Conservation (phyloP, 176 grass and related monocot genomes). For the Aegilops bicornis region DNA sequence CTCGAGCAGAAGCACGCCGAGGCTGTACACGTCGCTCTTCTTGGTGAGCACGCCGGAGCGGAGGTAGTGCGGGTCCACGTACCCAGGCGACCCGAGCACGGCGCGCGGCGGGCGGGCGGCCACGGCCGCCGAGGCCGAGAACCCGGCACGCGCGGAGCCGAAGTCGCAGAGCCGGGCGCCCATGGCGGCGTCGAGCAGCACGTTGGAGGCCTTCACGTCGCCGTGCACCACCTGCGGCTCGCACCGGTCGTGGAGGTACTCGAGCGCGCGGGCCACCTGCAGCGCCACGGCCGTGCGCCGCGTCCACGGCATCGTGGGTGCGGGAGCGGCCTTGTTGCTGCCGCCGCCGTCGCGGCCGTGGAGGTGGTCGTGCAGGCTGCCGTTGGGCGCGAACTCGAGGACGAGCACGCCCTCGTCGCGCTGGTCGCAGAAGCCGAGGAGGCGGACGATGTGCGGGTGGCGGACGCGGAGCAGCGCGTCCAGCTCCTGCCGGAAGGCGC, state of each 20-base stretch:
- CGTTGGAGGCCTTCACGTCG: constrained; percentile 84
- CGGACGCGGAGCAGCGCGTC: constrained; percentile 74
- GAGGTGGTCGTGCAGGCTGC: constrained; percentile 56
- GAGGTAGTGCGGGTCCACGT: constrained; percentile 96
- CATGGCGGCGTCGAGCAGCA: constrained; percentile 69
- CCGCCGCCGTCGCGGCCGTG: neutral
- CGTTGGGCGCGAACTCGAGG: constrained; percentile 57
- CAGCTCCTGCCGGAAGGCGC: constrained; percentile 81
- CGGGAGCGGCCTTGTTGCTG: too few species aligned
- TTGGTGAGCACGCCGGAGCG: constrained; percentile 59
- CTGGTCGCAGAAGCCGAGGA: constrained; percentile 82
- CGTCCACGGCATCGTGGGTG: constrained; percentile 35
- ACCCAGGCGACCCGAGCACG: constrained; percentile 64
- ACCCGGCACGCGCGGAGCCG: constrained; percentile 65
- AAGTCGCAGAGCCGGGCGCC: constrained; percentile 84
- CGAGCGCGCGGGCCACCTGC: constrained; percentile 66
- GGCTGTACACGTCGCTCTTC: constrained; percentile 90
- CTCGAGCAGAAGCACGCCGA: constrained; percentile 84
- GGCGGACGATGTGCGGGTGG: constrained; percentile 80
- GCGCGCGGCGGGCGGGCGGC: constrained; percentile 37
- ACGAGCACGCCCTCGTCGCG: constrained; percentile 52
- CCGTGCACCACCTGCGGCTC: constrained; percentile 84
- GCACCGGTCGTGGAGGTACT: constrained; percentile 75
- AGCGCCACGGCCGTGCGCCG: constrained; percentile 51
- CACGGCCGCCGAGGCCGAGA: constrained; percentile 49